Conservation (phyloP, 768 basidiomycete genomes). For the Tylopilus subfusipes region DNA sequence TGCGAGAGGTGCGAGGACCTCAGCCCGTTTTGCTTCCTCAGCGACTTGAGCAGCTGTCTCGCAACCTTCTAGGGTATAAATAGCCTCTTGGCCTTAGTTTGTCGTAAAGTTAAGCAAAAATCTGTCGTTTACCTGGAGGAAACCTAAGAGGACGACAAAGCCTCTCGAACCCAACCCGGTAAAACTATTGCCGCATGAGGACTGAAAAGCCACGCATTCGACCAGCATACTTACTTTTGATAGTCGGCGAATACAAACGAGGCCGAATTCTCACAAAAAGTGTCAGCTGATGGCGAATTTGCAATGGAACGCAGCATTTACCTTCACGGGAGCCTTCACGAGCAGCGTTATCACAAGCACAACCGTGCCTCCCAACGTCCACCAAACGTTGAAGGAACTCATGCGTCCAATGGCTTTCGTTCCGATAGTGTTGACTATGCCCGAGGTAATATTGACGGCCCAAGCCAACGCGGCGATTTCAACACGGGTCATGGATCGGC, state of each 20-base stretch:
- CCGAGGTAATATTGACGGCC: slow-evolving; percentile 54
- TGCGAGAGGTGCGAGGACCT: slow-evolving; percentile 54
- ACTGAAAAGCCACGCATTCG: not conserved
- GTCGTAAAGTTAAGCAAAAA: not conserved
- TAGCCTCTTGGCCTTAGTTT: slow-evolving; percentile 35
- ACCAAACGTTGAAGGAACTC: slow-evolving; percentile 57
- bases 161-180: slow-evolving; percentile 52
- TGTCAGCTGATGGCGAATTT: not conserved
- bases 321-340: slow-evolving; percentile 53
- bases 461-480: slow-evolving; percentile 54
- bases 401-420: slow-evolving; percentile 55
- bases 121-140: slow-evolving; percentile 30
- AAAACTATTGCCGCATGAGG: slow-evolving; percentile 35
- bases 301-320: slow-evolving; percentile 12
- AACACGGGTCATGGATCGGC: slow-evolving; percentile 42
- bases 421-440: slow-evolving; percentile 52
- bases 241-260: slow-evolving; percentile 54
- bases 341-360: slow-evolving; percentile 56
- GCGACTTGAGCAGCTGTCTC: slow-evolving; percentile 64
- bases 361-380: slow-evolving; percentile 57
- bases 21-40: slow-evolving; percentile 54
- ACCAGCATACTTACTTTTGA: slow-evolving; percentile 40
- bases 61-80: slow-evolving; percentile 59
- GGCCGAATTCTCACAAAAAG: slow-evolving; percentile 44
- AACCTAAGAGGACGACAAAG: slow-evolving; percentile 57